A percentile compares a stretch with the other conserved stretches of the same genome.
phyloP scores from a whole-genome alignment of 306 rosid genomes.

The Begonia loranthoides region DNA sequence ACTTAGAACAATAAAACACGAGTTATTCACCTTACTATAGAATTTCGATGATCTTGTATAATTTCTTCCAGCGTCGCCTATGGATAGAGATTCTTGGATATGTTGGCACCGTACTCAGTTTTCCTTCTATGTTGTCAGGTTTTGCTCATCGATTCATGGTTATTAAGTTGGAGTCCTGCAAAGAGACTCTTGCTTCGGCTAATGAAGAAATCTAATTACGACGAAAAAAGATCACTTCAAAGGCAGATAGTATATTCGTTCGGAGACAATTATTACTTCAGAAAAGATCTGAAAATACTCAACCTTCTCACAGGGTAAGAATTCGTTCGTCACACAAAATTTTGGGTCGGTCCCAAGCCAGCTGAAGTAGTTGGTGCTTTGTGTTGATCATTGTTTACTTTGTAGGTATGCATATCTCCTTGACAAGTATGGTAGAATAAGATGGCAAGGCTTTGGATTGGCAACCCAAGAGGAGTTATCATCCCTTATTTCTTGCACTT shows the following conservation, averaged over 20 bases:
- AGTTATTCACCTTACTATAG: too few species aligned
- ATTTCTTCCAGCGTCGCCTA: too few species aligned
- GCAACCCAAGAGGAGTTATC: constrained; percentile 58
- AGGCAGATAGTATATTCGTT: constrained; percentile 56
- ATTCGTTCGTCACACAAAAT: not conserved
- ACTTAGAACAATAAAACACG: too few species aligned
- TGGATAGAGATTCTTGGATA: too few species aligned
- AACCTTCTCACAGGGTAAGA: constrained; percentile 81
- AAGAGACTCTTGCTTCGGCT: constrained; percentile 55
- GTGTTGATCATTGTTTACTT: constrained; percentile 2
- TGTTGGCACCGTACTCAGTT: too few species aligned
- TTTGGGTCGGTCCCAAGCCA: not conserved
- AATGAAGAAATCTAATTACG: constrained; percentile 43
- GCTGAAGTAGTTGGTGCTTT: not conserved
- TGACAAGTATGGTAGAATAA: constrained; percentile 78
- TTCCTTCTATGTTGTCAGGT: constrained; percentile 23
- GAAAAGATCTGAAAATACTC: constrained; percentile 61
- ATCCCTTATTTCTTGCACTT: constrained; percentile 56
- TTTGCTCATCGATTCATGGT: constrained; percentile 74
- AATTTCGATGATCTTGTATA: too few species aligned
- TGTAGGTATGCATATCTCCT: constrained; percentile 64
- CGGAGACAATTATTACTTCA: constrained; percentile 89
- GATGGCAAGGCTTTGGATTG: constrained; percentile 84
- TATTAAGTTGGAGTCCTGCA: constrained; percentile 37
- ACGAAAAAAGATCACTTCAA: constrained; percentile 26